phyloP scores from a whole-genome alignment of 2,329 filamentous ascomycete species.

The Aspergillus glaucus region DNA sequence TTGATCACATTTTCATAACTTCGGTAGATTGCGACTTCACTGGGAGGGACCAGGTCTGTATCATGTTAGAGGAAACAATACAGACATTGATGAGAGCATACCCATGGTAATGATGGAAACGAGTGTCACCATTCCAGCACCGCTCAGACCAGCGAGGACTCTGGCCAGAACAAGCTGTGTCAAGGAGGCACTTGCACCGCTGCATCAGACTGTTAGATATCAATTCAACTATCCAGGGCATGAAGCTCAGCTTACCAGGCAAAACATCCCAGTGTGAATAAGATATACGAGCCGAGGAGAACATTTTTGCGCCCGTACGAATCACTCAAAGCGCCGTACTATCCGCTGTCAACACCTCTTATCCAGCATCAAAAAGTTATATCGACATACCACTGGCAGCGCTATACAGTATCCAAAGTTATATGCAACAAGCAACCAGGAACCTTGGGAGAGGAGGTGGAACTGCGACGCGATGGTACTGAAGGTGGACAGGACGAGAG shows the following conservation, averaged over 20 bases:
- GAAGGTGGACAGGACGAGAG: constrained; percentile 60
- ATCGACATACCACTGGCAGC: constrained; percentile 27
- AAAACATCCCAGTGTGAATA: constrained; percentile 10
- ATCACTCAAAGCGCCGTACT: constrained; percentile 42
- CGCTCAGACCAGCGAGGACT: constrained; percentile 31
- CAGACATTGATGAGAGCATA: neutral
- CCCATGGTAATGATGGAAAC: constrained; percentile 37
- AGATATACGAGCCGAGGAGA: constrained; percentile 33
- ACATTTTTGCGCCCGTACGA: constrained; percentile 40
- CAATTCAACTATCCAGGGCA: neutral
- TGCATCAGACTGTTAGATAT: neutral
- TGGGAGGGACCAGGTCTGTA: constrained; percentile 37
- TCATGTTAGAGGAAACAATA: neutral
- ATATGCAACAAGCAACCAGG: constrained; percentile 42
- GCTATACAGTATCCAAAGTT: constrained; percentile 37
- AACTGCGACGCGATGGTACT: constrained; percentile 46
- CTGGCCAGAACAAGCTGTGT: constrained; percentile 28
- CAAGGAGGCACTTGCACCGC: constrained; percentile 7
- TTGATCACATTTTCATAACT: constrained; percentile 42
- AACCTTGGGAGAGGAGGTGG: constrained; percentile 33
- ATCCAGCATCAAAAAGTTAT: neutral
- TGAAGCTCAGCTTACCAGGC: constrained; percentile 14
- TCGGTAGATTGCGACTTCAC: constrained; percentile 38
- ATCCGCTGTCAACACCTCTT: neutral
- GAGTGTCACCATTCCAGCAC: constrained; percentile 33